phyloP scores from a whole-genome alignment of 1,284 basidiomycete species.

The Hypsizygus ulmarius region DNA sequence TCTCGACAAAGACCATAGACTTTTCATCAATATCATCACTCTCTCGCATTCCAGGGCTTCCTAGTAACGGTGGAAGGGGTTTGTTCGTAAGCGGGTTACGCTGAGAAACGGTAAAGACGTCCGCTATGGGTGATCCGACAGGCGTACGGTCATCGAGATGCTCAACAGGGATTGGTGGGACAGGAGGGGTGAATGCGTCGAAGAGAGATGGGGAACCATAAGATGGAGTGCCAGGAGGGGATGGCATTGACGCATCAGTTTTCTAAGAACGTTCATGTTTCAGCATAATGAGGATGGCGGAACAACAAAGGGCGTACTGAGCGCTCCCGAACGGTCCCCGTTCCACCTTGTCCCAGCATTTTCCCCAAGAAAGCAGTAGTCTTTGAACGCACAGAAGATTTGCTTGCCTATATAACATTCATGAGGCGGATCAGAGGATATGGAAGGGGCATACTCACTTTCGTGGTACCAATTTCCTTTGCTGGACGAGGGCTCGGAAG shows the following conservation, averaged over 20 bases:
- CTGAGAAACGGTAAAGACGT: constrained; percentile 46
- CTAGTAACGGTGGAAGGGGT: constrained; percentile 59
- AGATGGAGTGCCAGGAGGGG: constrained; percentile 23
- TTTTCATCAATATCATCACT: constrained; percentile 47
- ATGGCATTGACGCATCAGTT: constrained; percentile 42
- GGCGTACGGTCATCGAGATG: constrained; percentile 33
- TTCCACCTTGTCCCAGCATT: constrained; percentile 58
- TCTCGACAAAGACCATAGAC: constrained; percentile 56
- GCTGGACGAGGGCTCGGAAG: constrained; percentile 41
- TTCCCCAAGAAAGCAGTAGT: constrained; percentile 76
- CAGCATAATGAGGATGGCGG: constrained; percentile 37
- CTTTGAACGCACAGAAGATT: constrained; percentile 68
- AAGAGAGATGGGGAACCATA: constrained; percentile 36
- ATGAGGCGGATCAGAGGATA: constrained; percentile 9
- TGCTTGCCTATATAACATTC: constrained; percentile 39
- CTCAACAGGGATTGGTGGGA: constrained; percentile 62
- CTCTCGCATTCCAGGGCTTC: constrained; percentile 33
- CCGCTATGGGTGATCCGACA: constrained; percentile 44
- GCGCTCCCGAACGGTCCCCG: constrained; percentile 55
- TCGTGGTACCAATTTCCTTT: constrained; percentile 45
- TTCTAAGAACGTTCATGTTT: constrained; percentile 40
- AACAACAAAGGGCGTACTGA: constrained; percentile 47
- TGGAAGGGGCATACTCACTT: constrained; percentile 33
- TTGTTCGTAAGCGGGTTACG: constrained; percentile 47
- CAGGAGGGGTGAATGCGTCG: constrained; percentile 60